Percentiles rank a stretch among this genome's conserved stretches.
Conservation (phyloP, 73 alveolate genomes). For the Tetrahymena borealis region DNA sequence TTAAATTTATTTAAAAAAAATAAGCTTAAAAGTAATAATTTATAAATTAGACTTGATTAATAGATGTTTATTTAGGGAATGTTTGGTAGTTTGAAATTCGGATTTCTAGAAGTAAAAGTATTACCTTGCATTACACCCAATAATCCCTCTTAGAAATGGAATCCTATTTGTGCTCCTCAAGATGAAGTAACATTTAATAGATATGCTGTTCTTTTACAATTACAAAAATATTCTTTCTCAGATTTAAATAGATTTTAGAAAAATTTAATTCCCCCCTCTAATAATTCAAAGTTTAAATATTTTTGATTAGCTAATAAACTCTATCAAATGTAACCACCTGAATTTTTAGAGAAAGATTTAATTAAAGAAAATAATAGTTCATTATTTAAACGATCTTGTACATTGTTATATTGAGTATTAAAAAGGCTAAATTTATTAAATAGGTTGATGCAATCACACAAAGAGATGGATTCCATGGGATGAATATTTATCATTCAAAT, state of each 20-base stretch:
- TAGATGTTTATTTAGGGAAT: not conserved
- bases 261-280: too few species aligned
- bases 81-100: not conserved
- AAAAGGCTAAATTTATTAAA: too few species aligned
- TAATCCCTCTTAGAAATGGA: not conserved
- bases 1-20: not conserved
- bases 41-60: not conserved
- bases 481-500: not conserved
- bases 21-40: not conserved
- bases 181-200: not conserved
- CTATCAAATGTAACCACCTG: too few species aligned
- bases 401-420: too few species aligned
- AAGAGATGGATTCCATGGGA: not conserved
- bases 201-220: not conserved
- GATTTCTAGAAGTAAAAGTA: not conserved
- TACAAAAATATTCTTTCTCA: too few species aligned
- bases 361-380: too few species aligned
- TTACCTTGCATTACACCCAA: not conserved
- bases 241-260: too few species aligned
- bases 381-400: too few species aligned
- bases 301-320: too few species aligned
- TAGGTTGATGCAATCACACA: not conserved
- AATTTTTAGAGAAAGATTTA: too few species aligned
- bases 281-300: too few species aligned
- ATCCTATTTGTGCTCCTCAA: not conserved